These are phyloP conservation scores for Diplogelasinospora grovesii DNA, from an alignment of 495 filamentous ascomycete species.

Conservation along the genomic window DNA sequence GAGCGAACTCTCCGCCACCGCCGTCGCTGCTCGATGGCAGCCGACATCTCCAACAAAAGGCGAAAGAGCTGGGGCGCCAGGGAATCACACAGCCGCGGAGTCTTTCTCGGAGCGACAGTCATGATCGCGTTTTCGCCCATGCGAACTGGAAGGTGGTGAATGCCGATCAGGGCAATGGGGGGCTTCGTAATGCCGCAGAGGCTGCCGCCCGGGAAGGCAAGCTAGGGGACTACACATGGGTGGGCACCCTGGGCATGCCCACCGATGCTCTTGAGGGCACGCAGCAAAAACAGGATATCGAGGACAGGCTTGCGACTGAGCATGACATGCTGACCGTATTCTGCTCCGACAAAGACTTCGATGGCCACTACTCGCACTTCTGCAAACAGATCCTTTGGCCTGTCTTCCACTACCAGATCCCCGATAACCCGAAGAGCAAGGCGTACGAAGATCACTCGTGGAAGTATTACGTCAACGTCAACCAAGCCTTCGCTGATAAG, in stretches of 20 bases:
- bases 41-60: conserved; percentile 46
- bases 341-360: conserved; percentile 79
- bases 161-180: conserved; percentile 85
- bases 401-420: conserved; percentile 94
- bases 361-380: conserved; percentile 88
- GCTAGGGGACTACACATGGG: conserved; percentile 68
- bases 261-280: conserved; percentile 69
- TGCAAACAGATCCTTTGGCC: conserved; percentile 89
- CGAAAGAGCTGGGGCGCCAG: conserved; percentile 40
- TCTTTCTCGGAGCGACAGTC: conserved; percentile 42
- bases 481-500: conserved; percentile 82
- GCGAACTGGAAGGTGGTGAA: conserved; percentile 76
- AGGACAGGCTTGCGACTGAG: conserved; percentile 68
- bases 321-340: conserved; percentile 76
- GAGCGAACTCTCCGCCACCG: conserved; percentile 59
- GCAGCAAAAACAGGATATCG: conserved; percentile 67
- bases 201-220: conserved; percentile 61
- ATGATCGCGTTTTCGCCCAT: conserved; percentile 58
- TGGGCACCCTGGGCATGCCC: conserved; percentile 87
- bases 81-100: conserved; percentile 41
- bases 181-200: conserved; percentile 76
- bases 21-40: conserved; percentile 62
- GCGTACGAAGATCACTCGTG: conserved; percentile 94
- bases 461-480: conserved; percentile 85
- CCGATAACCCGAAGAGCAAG: conserved; percentile 95